Conservation (phyloP, 78 protist genomes). For the Paratrimastix pyriformis region DNA sequence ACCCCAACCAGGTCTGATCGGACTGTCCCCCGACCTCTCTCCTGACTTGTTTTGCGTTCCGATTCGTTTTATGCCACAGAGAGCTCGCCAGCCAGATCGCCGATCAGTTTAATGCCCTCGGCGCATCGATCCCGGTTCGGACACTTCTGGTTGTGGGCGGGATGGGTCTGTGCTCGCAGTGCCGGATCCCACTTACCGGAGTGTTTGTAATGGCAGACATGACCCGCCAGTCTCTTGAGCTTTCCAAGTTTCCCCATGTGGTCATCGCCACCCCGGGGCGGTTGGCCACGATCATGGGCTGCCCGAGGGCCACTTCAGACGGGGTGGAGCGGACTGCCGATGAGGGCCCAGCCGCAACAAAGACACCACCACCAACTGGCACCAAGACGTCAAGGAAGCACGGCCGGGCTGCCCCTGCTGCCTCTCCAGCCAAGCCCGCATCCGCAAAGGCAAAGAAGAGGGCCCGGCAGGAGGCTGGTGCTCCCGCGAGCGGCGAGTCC, state of each 20-base stretch:
- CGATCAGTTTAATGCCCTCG: constrained; percentile 33
- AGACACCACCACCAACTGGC: too few species aligned
- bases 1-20: constrained; percentile 28
- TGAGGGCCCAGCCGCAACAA: too few species aligned
- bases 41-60: neutral
- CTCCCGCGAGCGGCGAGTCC: too few species aligned
- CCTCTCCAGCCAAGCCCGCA: too few species aligned
- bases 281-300: neutral
- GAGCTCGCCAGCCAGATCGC: constrained; percentile 20
- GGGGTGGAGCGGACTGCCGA: neutral
- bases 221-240: neutral
- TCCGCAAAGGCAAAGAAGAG: too few species aligned
- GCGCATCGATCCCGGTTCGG: constrained; percentile 9
- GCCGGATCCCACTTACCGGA: neutral
- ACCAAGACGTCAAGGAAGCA: too few species aligned
- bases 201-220: neutral
- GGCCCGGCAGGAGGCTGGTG: too few species aligned
- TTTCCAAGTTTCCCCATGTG: constrained; percentile 9
- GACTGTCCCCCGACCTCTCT: too few species aligned
- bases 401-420: too few species aligned
- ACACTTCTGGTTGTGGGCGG: constrained; percentile 17
- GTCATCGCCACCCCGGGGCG: constrained; percentile 24
- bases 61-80: neutral
- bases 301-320: neutral
- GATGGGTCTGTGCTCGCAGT: neutral